A percentile compares a stretch with the other conserved stretches of the same genome.
Evolutionary conservation across 2,329 filamentous ascomycete genomes (phyloP).

Genomic region (Venturia effusa): DNA sequence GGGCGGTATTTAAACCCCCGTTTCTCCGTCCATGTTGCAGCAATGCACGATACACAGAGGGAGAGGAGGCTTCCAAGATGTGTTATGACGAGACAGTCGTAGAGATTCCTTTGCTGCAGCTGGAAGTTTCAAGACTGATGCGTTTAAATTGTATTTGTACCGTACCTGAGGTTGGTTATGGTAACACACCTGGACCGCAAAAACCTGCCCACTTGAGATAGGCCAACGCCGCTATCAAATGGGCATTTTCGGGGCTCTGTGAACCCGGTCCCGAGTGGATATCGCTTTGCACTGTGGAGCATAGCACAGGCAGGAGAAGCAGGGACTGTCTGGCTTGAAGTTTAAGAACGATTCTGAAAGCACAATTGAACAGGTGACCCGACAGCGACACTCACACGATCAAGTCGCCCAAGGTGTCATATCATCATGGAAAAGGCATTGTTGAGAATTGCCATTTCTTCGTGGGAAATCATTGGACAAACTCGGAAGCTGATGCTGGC

Average conservation of each 20-base stretch:
- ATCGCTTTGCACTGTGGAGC: not conserved
- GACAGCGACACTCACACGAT: not conserved
- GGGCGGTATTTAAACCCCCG: not conserved
- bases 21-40: not conserved
- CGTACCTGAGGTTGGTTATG: too few relatives aligned
- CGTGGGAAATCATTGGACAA: not conserved
- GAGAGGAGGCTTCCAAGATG: too few relatives aligned
- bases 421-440: not conserved
- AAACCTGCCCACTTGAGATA: not conserved
- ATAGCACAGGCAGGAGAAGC: not conserved
- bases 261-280: not conserved
- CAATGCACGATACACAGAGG: not conserved
- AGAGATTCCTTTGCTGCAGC: not conserved
- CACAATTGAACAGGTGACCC: not conserved
- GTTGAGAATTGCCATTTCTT: not conserved
- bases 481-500: not conserved
- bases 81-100: too few relatives aligned
- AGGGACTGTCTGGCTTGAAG: not conserved
- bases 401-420: not conserved
- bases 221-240: not conserved
- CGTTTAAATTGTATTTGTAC: too few relatives aligned
- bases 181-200: not conserved
- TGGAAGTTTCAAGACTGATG: too few relatives aligned
- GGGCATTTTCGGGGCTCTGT: not conserved
- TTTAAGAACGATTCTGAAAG: not conserved